Conservation (phyloP, 805 yeast species). For the Zygoascus flipseniorum region DNA sequence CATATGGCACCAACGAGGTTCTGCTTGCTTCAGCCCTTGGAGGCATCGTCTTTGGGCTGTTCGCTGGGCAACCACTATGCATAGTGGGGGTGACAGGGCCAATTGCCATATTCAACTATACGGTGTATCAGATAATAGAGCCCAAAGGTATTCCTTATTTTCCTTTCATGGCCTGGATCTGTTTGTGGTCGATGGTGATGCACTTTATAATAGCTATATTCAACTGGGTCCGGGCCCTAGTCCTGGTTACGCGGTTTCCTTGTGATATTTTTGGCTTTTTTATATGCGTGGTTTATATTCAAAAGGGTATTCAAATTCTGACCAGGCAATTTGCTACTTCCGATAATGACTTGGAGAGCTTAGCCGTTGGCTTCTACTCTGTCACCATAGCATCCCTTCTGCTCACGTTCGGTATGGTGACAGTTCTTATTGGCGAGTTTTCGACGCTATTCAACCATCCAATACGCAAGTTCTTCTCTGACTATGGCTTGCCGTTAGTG, state of each 20-base stretch:
- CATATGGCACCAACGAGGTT: slow-evolving; percentile 90
- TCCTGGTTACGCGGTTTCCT: slow-evolving; percentile 68
- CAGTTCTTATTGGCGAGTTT: slow-evolving; percentile 48
- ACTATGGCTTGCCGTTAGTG: slow-evolving; percentile 75
- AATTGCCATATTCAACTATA: slow-evolving; percentile 81
- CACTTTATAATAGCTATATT: slow-evolving; percentile 65
- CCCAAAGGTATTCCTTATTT: slow-evolving; percentile 51
- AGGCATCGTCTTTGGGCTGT: slow-evolving; percentile 77
- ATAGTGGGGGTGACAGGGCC: slow-evolving; percentile 98
- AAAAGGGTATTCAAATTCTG: slow-evolving; percentile 82
- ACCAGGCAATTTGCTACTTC: slow-evolving; percentile 52
- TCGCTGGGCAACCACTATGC: slow-evolving; percentile 87
- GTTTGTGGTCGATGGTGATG: slow-evolving; percentile 80
- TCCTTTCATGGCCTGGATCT: slow-evolving; percentile 94
- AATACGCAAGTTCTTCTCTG: slow-evolving; percentile 64
- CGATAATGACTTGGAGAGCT: slow-evolving; percentile 9
- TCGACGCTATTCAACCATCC: slow-evolving; percentile 54
- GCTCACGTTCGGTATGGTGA: slow-evolving; percentile 64
- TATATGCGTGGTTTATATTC: slow-evolving; percentile 78
- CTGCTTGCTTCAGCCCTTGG: slow-evolving; percentile 77
- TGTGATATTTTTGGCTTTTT: slow-evolving; percentile 93
- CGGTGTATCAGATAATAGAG: slow-evolving; percentile 64
- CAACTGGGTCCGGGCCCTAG: slow-evolving; percentile 59
- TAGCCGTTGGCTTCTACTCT: slow-evolving; percentile 57
- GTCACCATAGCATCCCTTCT: slow-evolving; percentile 67